phyloP scores from a whole-genome alignment of 805 yeast species.

The Vanderwaltozyma polyspora region DNA sequence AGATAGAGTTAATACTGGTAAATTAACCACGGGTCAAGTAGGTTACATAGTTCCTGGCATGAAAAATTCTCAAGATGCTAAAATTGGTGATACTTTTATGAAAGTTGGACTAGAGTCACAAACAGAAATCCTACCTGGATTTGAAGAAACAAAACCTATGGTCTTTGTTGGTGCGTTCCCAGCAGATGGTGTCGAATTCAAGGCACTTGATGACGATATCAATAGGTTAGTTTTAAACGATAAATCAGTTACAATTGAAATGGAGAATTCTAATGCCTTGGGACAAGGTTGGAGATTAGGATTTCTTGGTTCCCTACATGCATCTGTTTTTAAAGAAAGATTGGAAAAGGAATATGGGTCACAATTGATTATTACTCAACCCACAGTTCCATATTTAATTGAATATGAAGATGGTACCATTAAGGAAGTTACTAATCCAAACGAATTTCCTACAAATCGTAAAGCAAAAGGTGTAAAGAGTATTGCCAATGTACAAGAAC shows the following conservation, averaged over 20 bases:
- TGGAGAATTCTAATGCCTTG: conserved; percentile 85
- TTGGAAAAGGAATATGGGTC: conserved; percentile 92
- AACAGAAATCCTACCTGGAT: conserved; percentile 80
- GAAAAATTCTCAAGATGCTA: conserved; percentile 76
- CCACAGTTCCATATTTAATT: conserved; percentile 87
- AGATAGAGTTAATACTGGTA: conserved; percentile 55
- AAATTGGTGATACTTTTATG: conserved; percentile 83
- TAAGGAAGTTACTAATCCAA: conserved; percentile 72
- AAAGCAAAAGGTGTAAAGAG: conserved; percentile 7
- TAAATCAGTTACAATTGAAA: conserved; percentile 77
- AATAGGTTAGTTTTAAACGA: conserved; percentile 84
- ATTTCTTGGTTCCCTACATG: conserved; percentile 87
- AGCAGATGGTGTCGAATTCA: conserved; percentile 86
- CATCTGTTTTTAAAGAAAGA: conserved; percentile 86
- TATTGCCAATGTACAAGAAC: conserved; percentile 53
- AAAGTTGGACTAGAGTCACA: conserved; percentile 40
- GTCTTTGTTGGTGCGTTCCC: conserved; percentile 98
- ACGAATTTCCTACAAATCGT: conserved; percentile 47
- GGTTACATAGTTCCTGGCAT: conserved; percentile 93
- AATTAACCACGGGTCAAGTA: conserved; percentile 79
- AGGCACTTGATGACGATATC: conserved; percentile 78
- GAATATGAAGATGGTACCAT: conserved; percentile 56
- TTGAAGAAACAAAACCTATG: conserved; percentile 96
- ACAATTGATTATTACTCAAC: conserved; percentile 81
- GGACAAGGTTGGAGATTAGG: conserved; percentile 99